Percentiles rank a stretch among this genome's conserved stretches.
phyloP scores from a whole-genome alignment of 148 eudicot species.

The Drosera capensis region DNA sequence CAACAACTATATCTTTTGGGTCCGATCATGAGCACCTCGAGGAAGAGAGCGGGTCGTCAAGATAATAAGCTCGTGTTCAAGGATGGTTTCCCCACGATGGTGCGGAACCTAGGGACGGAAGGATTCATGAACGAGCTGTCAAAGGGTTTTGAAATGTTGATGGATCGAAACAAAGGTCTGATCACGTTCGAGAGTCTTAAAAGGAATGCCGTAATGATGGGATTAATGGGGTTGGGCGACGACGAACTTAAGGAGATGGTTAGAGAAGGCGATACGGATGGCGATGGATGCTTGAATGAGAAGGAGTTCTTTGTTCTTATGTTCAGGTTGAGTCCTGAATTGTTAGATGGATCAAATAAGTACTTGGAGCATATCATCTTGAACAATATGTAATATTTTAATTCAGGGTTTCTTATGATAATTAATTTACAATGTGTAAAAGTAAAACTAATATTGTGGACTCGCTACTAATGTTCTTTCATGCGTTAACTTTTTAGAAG shows the following conservation, averaged over 20 bases:
- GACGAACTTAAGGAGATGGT: slow-evolving; percentile 35
- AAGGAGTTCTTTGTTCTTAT: slow-evolving; percentile 68
- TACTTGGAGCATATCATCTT: slow-evolving; percentile 20
- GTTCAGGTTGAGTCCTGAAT: slow-evolving; percentile 54
- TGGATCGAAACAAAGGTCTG: slow-evolving; percentile 32
- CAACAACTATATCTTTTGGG: background rate
- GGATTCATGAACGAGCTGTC: slow-evolving; percentile 48
- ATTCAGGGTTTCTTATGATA: no score
- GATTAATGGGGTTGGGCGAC: slow-evolving; percentile 28
- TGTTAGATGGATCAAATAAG: slow-evolving; percentile 25
- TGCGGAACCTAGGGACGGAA: slow-evolving; percentile 38
- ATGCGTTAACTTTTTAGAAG: no score
- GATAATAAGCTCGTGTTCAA: slow-evolving; percentile 11
- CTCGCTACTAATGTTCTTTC: no score
- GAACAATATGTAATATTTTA: background rate
- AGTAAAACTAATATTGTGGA: no score
- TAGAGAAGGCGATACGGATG: slow-evolving; percentile 46
- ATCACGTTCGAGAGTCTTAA: slow-evolving; percentile 59
- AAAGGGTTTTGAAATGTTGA: slow-evolving; percentile 34
- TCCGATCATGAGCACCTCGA: background rate
- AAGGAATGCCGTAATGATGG: slow-evolving; percentile 20
- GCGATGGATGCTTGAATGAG: slow-evolving; percentile 46
- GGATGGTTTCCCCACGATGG: slow-evolving; percentile 35
- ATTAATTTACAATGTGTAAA: no score
- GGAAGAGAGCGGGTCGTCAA: background rate